Evolutionary conservation across 495 filamentous ascomycete genomes (phyloP).

Genomic region (Tuber calosporum): DNA sequence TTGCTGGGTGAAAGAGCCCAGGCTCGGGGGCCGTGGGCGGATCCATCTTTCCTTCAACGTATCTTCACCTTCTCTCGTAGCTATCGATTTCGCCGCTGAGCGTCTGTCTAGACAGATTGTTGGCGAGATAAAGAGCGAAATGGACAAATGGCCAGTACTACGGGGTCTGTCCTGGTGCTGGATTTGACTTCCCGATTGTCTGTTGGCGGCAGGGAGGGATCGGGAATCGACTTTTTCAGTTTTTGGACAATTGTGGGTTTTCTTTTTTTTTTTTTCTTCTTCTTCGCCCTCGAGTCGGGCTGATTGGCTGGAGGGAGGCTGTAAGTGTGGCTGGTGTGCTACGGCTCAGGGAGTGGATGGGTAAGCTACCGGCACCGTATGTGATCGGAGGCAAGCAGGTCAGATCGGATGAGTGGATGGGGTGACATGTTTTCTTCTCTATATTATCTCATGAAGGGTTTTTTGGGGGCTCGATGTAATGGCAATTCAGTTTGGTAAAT

Average conservation of each 20-base stretch:
- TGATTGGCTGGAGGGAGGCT: background rate
- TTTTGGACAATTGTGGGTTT: background rate
- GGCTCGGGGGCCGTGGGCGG: constrained; percentile 30
- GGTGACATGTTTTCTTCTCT: background rate
- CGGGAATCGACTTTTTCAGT: constrained; percentile 5
- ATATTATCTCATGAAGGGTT: background rate
- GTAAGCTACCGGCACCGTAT: background rate
- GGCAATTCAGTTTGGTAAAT: background rate
- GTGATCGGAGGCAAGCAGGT: background rate
- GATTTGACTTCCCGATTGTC: constrained; percentile 1
- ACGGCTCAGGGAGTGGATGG: background rate
- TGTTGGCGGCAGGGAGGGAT: constrained; percentile 20
- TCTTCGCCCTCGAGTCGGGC: background rate
- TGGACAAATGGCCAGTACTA: background rate
- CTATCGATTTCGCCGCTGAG: background rate
- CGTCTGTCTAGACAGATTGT: background rate
- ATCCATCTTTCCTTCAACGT: constrained; percentile 17
- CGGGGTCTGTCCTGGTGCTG: background rate
- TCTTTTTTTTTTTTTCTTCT: background rate
- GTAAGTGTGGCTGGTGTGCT: background rate
- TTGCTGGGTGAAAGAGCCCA: constrained; percentile 22
- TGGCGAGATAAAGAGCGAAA: background rate
- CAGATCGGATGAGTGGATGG: background rate
- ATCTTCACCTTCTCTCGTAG: background rate
- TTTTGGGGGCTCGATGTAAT: background rate